Evolutionary conservation across 306 rosid species (phyloP), one percentile per base, ranked within the genome.

Genomic region (Vigna unguiculata): DNA sequence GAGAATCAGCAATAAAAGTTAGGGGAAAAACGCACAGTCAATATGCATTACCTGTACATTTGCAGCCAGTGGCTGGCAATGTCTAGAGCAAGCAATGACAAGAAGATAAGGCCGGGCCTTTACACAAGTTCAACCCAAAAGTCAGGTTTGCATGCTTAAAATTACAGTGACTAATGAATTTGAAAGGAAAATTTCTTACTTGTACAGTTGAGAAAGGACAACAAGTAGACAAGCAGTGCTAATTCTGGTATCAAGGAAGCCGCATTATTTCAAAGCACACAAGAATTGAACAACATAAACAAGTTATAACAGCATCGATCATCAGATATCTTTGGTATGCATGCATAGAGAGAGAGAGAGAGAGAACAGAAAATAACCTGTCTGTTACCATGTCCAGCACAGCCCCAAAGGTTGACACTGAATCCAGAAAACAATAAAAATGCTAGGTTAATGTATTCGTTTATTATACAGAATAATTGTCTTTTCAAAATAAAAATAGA

Each of bases 341-440:
- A 67, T 20, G 65, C 70, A 52, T 8, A 40, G 28, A 40, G 21
- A 60, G 43, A 78, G 62, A 19, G 47, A 28, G 32, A 28, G 32
- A 28, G n/a, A n/a, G n/a, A n/a, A n/a, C 66, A 73, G 38, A 71
- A 64, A 80, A 75, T 69, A 70, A 92, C 99, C 99, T 88, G 89
- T 95, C 99, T 55, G 98, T 91, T 79, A 95, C 84, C 98, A 95
- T 95, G 89, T 95, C 99, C 86, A 95, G 87, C 85, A 95, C 99
- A 74, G 99, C 97, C 75, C 99, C 99, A 82, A 95, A 95, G 64
- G 97, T 95, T 67, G 98, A 92, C 81, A 92, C 99, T 95, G 89
- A 89, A 85, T 72, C 85, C 75, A 45, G 22, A 67, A 77, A 81
- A 80, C 61, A 67, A 66, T 1, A 69, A 48, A 40, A 53, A 24